These are phyloP conservation scores for Calonectria pseudoturangicola DNA, from an alignment of 2,329 filamentous ascomycete species.

Conservation along the genomic window DNA sequence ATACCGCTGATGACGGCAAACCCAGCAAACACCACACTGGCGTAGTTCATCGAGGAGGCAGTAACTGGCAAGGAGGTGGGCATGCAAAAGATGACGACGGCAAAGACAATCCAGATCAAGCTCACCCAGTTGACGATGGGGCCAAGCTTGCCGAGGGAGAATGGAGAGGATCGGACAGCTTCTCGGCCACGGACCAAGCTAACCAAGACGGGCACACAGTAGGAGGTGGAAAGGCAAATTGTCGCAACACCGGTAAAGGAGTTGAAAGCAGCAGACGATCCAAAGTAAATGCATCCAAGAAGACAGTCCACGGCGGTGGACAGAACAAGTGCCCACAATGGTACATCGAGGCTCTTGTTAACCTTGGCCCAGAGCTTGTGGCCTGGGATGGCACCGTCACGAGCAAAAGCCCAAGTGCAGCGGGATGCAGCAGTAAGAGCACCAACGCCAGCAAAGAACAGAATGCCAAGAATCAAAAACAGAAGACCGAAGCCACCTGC, in stretches of 20 bases:
- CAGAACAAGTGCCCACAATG: conserved; percentile 80
- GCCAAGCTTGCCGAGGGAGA: conserved; percentile 81
- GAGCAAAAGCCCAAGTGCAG: conserved; percentile 84
- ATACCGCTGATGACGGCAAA: conserved; percentile 74
- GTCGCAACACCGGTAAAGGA: conserved; percentile 87
- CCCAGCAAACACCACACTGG: conserved; percentile 77
- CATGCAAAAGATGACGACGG: conserved; percentile 85
- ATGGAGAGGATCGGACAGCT: conserved; percentile 77
- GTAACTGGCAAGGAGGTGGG: conserved; percentile 76
- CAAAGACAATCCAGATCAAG: conserved; percentile 81
- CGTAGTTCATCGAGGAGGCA: conserved; percentile 78
- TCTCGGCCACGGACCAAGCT: conserved; percentile 79
- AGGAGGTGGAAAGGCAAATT: conserved; percentile 84
- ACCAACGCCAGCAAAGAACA: conserved; percentile 84
- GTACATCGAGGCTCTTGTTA: conserved; percentile 79
- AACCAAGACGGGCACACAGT: conserved; percentile 84
- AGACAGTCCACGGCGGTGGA: conserved; percentile 81
- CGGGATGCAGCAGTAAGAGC: conserved; percentile 83
- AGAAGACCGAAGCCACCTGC: conserved; percentile 84
- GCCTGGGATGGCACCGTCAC: conserved; percentile 83
- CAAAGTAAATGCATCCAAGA: conserved; percentile 86
- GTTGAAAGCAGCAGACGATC: conserved; percentile 84
- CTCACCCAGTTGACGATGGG: conserved; percentile 80
- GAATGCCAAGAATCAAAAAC: conserved; percentile 84
- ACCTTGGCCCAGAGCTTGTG: conserved; percentile 79